These are phyloP conservation scores for Annulohypoxylon nitens DNA, from an alignment of 495 filamentous ascomycete species.

Conservation along the genomic window DNA sequence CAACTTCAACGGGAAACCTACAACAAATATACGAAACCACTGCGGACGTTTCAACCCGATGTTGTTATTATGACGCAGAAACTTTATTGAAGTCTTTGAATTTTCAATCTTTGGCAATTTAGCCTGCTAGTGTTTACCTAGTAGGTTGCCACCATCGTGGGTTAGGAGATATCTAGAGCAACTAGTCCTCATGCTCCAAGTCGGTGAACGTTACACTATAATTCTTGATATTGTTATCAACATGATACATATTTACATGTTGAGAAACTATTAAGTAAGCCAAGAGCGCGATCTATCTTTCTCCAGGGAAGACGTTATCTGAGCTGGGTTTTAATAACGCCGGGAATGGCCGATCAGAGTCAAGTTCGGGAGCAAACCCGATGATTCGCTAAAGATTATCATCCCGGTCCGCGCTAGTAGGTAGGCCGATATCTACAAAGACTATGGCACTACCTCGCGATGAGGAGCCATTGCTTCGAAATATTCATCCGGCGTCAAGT, in stretches of 20 bases:
- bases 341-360: constrained; percentile 33
- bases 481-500: constrained; percentile 28
- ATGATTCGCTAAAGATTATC: constrained; percentile 41
- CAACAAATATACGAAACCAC: neutral
- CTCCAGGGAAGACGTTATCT: constrained; percentile 1
- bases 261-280: neutral
- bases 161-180: neutral
- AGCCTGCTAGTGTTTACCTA: neutral
- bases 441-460: constrained; percentile 28
- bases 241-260: neutral
- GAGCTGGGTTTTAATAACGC: neutral
- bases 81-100: neutral
- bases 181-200: neutral
- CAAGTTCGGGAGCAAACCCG: constrained; percentile 8
- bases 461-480: constrained; percentile 31
- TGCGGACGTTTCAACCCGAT: neutral
- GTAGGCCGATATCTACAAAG: constrained; percentile 22
- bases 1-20: neutral
- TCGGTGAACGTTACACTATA: neutral
- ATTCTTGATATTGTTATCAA: neutral
- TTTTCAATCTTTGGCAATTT: neutral
- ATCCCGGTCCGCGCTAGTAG: constrained; percentile 12
- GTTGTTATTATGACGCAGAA: neutral
- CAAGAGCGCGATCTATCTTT: neutral
- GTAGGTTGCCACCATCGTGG: neutral